Evolutionary conservation across 1,139 yeast genomes (phyloP).

Genomic region (Diutina siamensis): DNA sequence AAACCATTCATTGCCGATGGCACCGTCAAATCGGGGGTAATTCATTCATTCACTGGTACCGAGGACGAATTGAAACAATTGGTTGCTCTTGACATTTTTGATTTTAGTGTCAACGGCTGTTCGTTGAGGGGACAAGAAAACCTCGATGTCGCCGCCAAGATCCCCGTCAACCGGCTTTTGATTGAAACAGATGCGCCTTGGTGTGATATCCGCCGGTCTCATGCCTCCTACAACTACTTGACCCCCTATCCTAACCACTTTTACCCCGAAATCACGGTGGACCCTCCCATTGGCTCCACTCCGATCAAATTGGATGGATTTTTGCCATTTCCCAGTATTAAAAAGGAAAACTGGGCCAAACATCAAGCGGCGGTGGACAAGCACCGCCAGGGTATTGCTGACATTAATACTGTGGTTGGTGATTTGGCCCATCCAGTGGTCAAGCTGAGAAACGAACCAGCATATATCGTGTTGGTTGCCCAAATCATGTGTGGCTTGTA

Average conservation of each 20-base stretch:
- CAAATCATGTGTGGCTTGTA: constrained; percentile 54
- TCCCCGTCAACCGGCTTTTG: constrained; percentile 62
- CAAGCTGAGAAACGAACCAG: constrained; percentile 87
- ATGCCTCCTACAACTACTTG: constrained; percentile 55
- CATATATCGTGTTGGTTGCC: constrained; percentile 72
- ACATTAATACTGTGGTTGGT: constrained; percentile 14
- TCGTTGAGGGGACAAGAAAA: constrained; percentile 74
- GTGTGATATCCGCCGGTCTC: constrained; percentile 87
- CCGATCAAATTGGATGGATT: constrained; percentile 28
- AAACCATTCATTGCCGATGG: constrained; percentile 40
- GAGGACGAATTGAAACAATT: constrained; percentile 43
- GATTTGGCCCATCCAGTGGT: constrained; percentile 43
- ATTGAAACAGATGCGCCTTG: constrained; percentile 97
- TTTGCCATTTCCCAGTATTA: constrained; percentile 51
- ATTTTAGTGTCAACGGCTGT: constrained; percentile 84
- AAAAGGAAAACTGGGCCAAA: constrained; percentile 46
- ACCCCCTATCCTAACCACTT: constrained; percentile 42
- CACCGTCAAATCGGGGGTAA: constrained; percentile 51
- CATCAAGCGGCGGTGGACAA: constrained; percentile 12
- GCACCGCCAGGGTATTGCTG: no score
- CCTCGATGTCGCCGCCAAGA: constrained; percentile 45
- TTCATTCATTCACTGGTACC: constrained; percentile 91
- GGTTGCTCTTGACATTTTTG: constrained; percentile 45
- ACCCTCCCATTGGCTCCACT: background rate
- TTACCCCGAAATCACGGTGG: constrained; percentile 36